Evolutionary conservation across 2,329 filamentous ascomycete genomes (phyloP).

Genomic region (Ceratocystis papillata): DNA sequence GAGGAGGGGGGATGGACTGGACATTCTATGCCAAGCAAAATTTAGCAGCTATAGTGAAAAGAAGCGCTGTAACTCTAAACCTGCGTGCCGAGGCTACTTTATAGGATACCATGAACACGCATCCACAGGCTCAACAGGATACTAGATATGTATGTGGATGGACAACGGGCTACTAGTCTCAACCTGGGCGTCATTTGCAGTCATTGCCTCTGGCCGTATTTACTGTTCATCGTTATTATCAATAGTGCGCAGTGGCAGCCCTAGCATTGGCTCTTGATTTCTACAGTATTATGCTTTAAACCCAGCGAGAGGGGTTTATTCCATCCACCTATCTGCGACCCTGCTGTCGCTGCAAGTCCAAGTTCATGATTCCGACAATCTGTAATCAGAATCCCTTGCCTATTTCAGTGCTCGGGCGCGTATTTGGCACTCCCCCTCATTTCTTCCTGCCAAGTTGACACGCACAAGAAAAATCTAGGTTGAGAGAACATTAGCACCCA

Average conservation of each 20-base stretch:
- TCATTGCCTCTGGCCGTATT: too few relatives aligned
- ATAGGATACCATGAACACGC: neutral
- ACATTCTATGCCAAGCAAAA: neutral
- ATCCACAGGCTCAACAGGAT: neutral
- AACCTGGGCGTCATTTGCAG: too few relatives aligned
- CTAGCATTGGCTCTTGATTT: neutral
- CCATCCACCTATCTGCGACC: neutral
- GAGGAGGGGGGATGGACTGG: too few relatives aligned
- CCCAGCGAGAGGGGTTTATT: neutral
- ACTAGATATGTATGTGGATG: too few relatives aligned
- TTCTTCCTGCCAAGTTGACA: neutral
- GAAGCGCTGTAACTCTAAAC: conserved; percentile 1
- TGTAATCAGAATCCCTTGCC: neutral
- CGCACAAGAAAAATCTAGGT: neutral
- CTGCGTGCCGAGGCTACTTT: neutral
- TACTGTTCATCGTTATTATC: neutral
- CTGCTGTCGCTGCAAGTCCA: neutral
- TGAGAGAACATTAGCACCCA: neutral
- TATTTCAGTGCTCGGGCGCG: neutral
- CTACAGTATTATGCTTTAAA: neutral
- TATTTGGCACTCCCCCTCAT: too few relatives aligned
- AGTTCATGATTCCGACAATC: neutral
- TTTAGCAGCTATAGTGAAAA: neutral
- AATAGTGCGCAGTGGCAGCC: neutral
- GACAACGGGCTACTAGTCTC: too few relatives aligned